phyloP scores from a whole-genome alignment of 805 yeast species.

The Tetrapisispora fleetii region DNA sequence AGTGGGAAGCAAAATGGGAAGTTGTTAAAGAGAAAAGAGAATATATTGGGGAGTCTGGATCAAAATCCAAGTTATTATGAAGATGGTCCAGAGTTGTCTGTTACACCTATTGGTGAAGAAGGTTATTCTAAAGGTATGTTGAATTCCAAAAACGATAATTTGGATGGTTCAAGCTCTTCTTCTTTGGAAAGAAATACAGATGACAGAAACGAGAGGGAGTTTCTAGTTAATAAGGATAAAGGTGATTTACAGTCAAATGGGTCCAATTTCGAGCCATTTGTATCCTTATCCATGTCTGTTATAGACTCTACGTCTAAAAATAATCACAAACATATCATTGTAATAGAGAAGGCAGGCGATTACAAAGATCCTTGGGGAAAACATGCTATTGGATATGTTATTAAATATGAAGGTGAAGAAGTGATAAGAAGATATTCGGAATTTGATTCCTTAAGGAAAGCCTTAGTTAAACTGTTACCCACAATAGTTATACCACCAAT shows the following conservation, averaged over 20 bases:
- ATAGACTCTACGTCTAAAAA: slow-evolving; percentile 6
- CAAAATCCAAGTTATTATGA: neutral
- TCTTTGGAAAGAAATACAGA: neutral
- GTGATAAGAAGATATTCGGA: slow-evolving; percentile 87
- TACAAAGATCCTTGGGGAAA: slow-evolving; percentile 70
- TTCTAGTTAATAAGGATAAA: neutral
- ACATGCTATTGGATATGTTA: slow-evolving; percentile 76
- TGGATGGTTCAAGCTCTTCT: neutral
- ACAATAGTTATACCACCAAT: slow-evolving; percentile 84
- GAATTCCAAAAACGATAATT: neutral
- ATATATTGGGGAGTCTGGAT: neutral
- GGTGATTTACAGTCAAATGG: neutral
- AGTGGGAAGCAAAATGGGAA: neutral
- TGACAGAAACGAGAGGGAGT: too few relatives aligned
- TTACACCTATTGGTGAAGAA: neutral
- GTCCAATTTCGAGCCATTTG: slow-evolving; percentile 16
- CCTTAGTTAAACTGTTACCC: slow-evolving; percentile 66
- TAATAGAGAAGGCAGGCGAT: slow-evolving; percentile 75
- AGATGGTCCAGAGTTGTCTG: neutral
- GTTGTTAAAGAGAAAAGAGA: neutral
- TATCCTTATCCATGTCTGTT: slow-evolving; percentile 22
- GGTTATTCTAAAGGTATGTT: neutral
- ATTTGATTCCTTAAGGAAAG: slow-evolving; percentile 71
- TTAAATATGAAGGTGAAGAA: slow-evolving; percentile 45
- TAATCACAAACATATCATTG: slow-evolving; percentile 17